Conservation (phyloP, 805 yeast genomes). For the Zygoascus flipseniorum region DNA sequence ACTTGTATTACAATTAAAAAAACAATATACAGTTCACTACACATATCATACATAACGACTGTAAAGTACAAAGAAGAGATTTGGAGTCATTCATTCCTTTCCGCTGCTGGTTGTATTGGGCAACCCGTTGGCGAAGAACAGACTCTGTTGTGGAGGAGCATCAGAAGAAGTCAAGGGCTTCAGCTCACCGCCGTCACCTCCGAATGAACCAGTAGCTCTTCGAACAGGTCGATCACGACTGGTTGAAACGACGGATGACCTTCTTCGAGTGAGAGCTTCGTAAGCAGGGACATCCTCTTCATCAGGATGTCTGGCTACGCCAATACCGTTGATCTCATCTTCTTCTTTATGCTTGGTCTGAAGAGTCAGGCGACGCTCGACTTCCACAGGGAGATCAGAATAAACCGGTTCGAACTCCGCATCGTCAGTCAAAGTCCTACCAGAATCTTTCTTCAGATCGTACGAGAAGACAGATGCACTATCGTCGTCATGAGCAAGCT, state of each 20-base stretch:
- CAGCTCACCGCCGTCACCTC: constrained; percentile 24
- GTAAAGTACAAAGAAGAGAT: not conserved
- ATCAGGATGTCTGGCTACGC: constrained; percentile 25
- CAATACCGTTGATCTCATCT: constrained; percentile 21
- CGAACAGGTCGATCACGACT: constrained; percentile 17
- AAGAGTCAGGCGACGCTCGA: constrained; percentile 27
- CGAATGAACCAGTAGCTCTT: constrained; percentile 29
- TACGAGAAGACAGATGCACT: constrained; percentile 26
- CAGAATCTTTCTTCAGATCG: constrained; percentile 23
- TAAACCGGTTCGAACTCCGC: constrained; percentile 25
- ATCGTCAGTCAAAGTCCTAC: constrained; percentile 22
- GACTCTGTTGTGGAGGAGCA: constrained; percentile 7
- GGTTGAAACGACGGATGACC: constrained; percentile 19
- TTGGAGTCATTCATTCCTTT: not conserved
- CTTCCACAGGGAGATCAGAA: constrained; percentile 21
- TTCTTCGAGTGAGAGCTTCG: constrained; percentile 20
- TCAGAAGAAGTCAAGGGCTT: constrained; percentile 23
- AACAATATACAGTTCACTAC: not conserved
- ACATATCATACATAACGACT: not conserved
- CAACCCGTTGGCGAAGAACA: constrained; percentile 28
- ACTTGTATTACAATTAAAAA: not conserved
- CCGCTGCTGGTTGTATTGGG: constrained; percentile 27
- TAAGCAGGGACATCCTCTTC: constrained; percentile 17
- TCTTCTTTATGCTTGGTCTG: constrained; percentile 27
- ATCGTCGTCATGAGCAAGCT: constrained; percentile 13